Conservation (phyloP, 2,329 filamentous ascomycete species). For the Leptographium procerum region DNA sequence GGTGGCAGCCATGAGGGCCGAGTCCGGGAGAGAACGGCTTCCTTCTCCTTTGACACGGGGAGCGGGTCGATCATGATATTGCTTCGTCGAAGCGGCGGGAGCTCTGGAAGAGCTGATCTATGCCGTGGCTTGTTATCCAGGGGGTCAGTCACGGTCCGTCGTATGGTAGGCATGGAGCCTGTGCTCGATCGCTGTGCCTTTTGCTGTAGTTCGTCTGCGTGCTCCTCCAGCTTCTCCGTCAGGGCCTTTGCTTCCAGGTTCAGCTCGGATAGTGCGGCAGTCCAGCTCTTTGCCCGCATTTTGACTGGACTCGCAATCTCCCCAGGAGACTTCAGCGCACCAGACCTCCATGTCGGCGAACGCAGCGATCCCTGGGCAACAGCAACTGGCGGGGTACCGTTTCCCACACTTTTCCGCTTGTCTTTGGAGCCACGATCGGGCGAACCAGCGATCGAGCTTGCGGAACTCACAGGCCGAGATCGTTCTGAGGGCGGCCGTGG, state of each 20-base stretch:
- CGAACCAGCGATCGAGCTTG: constrained; percentile 41
- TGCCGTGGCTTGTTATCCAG: constrained; percentile 40
- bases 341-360: constrained; percentile 43
- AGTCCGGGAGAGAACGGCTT: constrained; percentile 69
- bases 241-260: constrained; percentile 62
- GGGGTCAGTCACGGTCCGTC: constrained; percentile 19
- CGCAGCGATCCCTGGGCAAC: constrained; percentile 47
- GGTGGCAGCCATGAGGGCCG: constrained; percentile 76
- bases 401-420: constrained; percentile 45
- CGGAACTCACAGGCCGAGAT: constrained; percentile 31
- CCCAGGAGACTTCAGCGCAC: constrained; percentile 24
- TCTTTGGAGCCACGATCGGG: constrained; percentile 41
- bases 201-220: constrained; percentile 52
- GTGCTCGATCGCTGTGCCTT: constrained; percentile 26
- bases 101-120: constrained; percentile 56
- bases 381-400: constrained; percentile 50
- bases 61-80: constrained; percentile 79
- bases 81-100: constrained; percentile 57
- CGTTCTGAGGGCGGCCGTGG: constrained; percentile 52
- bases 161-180: constrained; percentile 22
- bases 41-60: constrained; percentile 76
- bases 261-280: constrained; percentile 54
- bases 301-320: constrained; percentile 32
- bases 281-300: constrained; percentile 62
- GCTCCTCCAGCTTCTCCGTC: constrained; percentile 71